Conservation (phyloP, 2,329 filamentous ascomycete genomes). For the Aspergillus brasiliensis region DNA sequence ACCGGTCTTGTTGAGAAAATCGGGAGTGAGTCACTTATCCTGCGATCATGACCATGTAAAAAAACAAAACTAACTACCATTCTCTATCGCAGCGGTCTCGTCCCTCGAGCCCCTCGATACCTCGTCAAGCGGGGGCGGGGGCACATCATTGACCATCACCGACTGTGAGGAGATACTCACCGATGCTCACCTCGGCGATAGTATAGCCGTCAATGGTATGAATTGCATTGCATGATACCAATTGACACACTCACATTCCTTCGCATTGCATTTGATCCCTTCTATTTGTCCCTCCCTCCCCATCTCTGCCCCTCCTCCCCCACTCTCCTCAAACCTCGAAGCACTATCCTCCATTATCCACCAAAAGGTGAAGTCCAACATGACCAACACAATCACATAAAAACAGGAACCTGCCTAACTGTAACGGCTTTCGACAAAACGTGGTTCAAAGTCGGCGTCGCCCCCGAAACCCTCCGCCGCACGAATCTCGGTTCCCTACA, state of each 20-base stretch:
- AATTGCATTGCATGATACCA: not conserved
- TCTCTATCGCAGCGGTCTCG: constrained; percentile 67
- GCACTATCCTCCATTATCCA: not conserved
- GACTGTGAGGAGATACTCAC: constrained; percentile 74
- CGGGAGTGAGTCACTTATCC: constrained; percentile 68
- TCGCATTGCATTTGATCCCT: too few species aligned
- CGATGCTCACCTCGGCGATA: constrained; percentile 86
- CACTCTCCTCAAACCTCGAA: not conserved
- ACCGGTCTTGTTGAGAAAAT: constrained; percentile 92
- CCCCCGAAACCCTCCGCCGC: constrained; percentile 91
- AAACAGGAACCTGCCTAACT: constrained; percentile 76
- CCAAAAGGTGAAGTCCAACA: too few species aligned
- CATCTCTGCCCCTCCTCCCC: not conserved
- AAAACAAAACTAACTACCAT: not conserved
- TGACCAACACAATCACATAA: not conserved
- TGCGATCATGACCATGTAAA: not conserved
- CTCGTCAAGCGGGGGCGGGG: constrained; percentile 69
- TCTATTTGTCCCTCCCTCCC: not conserved
- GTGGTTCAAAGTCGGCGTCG: constrained; percentile 87
- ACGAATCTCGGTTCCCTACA: constrained; percentile 85
- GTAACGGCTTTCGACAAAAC: constrained; percentile 69
- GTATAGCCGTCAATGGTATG: constrained; percentile 85
- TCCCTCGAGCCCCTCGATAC: constrained; percentile 77
- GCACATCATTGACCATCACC: constrained; percentile 86
- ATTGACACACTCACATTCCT: too few species aligned